Evolutionary conservation across 345 rosid genomes (phyloP).

Genomic region (Moringa oleifera): DNA sequence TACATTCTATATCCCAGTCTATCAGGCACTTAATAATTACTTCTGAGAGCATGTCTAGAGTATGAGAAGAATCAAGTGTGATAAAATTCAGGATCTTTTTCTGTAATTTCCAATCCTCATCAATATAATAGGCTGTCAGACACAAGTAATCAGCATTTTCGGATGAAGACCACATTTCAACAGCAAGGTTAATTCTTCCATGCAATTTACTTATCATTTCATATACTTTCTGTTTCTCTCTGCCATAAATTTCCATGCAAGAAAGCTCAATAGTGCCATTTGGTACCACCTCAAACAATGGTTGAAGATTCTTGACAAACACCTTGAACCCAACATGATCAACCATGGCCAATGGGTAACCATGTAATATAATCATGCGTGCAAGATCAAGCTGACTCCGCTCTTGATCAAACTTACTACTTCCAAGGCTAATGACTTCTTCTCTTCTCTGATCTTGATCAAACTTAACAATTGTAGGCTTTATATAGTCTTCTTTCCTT

Average conservation of each 20-base stretch:
- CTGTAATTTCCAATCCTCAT: slow-evolving; percentile 82
- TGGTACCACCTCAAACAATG: slow-evolving; percentile 66
- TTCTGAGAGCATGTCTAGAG: slow-evolving; percentile 82
- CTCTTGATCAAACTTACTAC: slow-evolving; percentile 74
- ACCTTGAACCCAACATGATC: slow-evolving; percentile 86
- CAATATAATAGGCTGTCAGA: slow-evolving; percentile 69
- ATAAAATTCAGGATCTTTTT: slow-evolving; percentile 74
- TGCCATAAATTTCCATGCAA: slow-evolving; percentile 67
- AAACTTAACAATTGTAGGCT: slow-evolving; percentile 49
- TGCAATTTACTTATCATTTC: slow-evolving; percentile 51
- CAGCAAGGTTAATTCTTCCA: slow-evolving; percentile 67
- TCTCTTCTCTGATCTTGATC: slow-evolving; percentile 74
- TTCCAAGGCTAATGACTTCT: slow-evolving; percentile 54
- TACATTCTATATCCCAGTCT: slow-evolving; percentile 85
- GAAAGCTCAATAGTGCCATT: slow-evolving; percentile 50
- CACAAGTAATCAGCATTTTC: slow-evolving; percentile 56
- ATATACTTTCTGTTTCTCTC: slow-evolving; percentile 74
- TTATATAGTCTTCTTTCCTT: slow-evolving; percentile 62
- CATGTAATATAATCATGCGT: slow-evolving; percentile 84
- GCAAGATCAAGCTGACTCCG: slow-evolving; percentile 78
- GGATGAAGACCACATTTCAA: slow-evolving; percentile 70
- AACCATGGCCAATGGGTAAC: slow-evolving; percentile 77
- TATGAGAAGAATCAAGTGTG: slow-evolving; percentile 72
- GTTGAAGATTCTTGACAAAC: slow-evolving; percentile 90
- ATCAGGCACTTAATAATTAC: slow-evolving; percentile 63